A percentile compares a stretch with the other conserved stretches of the same genome.
Evolutionary conservation across 2,329 filamentous ascomycete species (phyloP).

Genomic region (Alternaria metachromatica): DNA sequence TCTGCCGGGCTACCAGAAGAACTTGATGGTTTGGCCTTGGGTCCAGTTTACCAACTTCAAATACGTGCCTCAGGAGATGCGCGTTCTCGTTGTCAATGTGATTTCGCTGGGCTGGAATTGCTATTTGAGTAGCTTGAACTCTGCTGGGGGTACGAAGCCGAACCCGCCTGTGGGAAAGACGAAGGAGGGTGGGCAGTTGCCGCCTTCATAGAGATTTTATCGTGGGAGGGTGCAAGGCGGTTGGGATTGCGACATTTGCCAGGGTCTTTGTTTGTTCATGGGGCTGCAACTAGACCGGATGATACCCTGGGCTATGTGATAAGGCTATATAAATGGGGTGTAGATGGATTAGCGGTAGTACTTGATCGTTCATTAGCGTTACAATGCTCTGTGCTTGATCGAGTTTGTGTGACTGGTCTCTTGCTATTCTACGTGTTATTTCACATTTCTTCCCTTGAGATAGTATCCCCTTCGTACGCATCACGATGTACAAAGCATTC

Average conservation of each 20-base stretch:
- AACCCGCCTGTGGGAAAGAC: slow-evolving; percentile 16
- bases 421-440: background rate
- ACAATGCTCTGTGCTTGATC: background rate
- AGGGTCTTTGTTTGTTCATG: background rate
- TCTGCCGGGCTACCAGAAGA: slow-evolving; percentile 74
- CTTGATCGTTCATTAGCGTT: background rate
- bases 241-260: background rate
- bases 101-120: slow-evolving; percentile 66
- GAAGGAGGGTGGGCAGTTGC: slow-evolving; percentile 35
- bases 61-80: slow-evolving; percentile 80
- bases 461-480: background rate
- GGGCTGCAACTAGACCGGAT: background rate
- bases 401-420: background rate
- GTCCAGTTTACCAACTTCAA: slow-evolving; percentile 90
- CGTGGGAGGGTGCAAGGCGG: background rate
- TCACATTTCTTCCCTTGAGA: background rate
- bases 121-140: slow-evolving; percentile 50
- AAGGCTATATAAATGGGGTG: background rate
- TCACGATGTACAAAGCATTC: accelerated
- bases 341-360: background rate
- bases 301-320: background rate
- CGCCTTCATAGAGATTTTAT: slow-evolving; percentile 27
- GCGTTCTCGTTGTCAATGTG: slow-evolving; percentile 85
- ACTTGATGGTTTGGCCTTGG: slow-evolving; percentile 86
- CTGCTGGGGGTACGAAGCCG: slow-evolving; percentile 29